phyloP scores from a whole-genome alignment of 129 eudicot genomes.

The Helichrysum umbraculigerum region DNA sequence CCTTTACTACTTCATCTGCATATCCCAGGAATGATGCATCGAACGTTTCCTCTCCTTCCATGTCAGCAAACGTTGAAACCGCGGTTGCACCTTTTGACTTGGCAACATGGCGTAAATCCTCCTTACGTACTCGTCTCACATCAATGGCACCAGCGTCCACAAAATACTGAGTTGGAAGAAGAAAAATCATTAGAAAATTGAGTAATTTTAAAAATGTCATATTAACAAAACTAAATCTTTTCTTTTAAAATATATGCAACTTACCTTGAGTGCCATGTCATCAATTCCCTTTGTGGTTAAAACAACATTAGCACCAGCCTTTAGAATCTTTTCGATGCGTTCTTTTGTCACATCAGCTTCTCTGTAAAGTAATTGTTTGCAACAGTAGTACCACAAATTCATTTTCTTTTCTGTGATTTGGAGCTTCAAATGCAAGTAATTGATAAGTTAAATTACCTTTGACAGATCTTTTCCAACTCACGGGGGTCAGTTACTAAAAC shows the following conservation, averaged over 20 bases:
- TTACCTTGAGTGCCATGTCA: constrained; percentile 98
- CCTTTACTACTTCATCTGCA: constrained; percentile 98
- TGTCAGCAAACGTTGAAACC: constrained; percentile 99
- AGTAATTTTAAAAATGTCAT: not conserved
- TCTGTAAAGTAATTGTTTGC: constrained; percentile 35
- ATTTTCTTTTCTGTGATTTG: not conserved
- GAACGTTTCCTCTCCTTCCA: constrained; percentile 99
- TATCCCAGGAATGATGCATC: constrained; percentile 87
- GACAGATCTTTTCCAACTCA: constrained; percentile 95
- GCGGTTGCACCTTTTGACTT: constrained; percentile 97
- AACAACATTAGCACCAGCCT: constrained; percentile 98
- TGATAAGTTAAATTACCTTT: constrained; percentile 50
- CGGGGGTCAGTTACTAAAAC: constrained; percentile 96
- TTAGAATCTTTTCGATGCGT: constrained; percentile 87
- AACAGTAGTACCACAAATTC: not conserved
- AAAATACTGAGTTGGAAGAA: constrained; percentile 60
- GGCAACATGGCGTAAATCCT: constrained; percentile 96
- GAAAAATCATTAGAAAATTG: constrained; percentile 6
- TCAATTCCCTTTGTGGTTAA: constrained; percentile 97
- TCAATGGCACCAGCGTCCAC: constrained; percentile 99
- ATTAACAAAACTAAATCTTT: not conserved
- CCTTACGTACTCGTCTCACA: constrained; percentile 94
- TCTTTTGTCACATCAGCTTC: constrained; percentile 99
- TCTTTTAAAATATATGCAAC: constrained; percentile 6
- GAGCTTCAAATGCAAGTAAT: not conserved